Evolutionary conservation across 257 asterid species (phyloP), one percentile per base, ranked within the genome.

Genomic region (Leonotis leonurus): DNA sequence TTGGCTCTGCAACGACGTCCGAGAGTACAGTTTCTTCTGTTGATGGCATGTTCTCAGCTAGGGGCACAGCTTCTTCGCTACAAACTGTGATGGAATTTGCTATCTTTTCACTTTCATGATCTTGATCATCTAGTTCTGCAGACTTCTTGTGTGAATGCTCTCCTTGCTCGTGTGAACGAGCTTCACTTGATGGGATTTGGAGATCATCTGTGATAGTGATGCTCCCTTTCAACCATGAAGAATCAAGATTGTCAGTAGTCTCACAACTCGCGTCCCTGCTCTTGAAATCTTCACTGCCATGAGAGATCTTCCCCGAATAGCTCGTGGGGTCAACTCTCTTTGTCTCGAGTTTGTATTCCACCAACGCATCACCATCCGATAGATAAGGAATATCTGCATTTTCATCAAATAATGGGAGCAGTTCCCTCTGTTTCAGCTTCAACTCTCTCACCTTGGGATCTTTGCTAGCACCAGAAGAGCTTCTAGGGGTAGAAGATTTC

Each of bases 321-420:
- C 91, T 83, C 6, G 91, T 85, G 22, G 86, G 95, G 69, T 89
- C 95, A 41, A 89, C 95, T 67, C 91, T 75, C 73, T 85, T 89
- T 3, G 96, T 83, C 80, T 83, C 86, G 7, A 77, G 95, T 60
- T 62, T 75, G 57, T 75, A 81, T 60, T 73, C 78, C 1, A 71
- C 59, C 41, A 74, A 66, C 13, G 64, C 65, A 56, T 64, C 68
- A 12, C 56, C 73, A 8, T 54, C 75, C 26, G 75, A 77, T n/a
- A n/a, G n/a, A 32, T 70, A 70, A 24, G 73, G 83, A 22, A 37
- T 33, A 24, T 82, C 77, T 21, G 66, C 62, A 46, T 52, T 82
- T 62, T 81, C 90, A 16, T 89, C 89, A 40, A 84, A 83, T 5
- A 83, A 69, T 2, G 85, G 87, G 67, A 83, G 81, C 35, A 78